Percentiles rank a stretch among this genome's conserved stretches.
Conservation (phyloP, 2,329 filamentous ascomycete species). For the Stemphylium beticola region DNA sequence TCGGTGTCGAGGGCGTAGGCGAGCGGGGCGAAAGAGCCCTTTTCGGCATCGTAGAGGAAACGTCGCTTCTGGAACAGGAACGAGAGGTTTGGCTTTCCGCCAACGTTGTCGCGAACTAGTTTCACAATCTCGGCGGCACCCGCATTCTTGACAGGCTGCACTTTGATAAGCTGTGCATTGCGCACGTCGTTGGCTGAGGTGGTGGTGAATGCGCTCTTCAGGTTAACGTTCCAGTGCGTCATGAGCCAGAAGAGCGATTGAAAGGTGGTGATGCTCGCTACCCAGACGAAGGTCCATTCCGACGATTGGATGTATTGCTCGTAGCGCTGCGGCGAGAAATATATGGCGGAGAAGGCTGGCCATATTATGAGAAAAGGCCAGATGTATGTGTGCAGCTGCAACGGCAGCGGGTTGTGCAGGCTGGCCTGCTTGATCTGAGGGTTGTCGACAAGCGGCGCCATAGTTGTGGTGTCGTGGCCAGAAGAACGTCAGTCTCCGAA, state of each 20-base stretch:
- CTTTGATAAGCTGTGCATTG: constrained; percentile 85
- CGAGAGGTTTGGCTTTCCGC: constrained; percentile 76
- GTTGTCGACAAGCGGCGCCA: constrained; percentile 81
- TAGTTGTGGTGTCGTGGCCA: constrained; percentile 32
- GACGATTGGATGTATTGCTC: constrained; percentile 89
- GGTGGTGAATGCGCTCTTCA: constrained; percentile 82
- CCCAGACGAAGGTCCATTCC: constrained; percentile 98
- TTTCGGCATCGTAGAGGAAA: constrained; percentile 80
- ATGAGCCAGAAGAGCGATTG: constrained; percentile 93
- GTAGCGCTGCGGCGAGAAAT: constrained; percentile 82
- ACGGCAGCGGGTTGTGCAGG: constrained; percentile 83
- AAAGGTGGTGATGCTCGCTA: constrained; percentile 82
- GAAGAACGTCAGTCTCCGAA: constrained; percentile 18
- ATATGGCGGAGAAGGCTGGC: constrained; percentile 89
- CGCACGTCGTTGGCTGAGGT: constrained; percentile 71
- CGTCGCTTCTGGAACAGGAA: constrained; percentile 98
- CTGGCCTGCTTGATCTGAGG: constrained; percentile 86
- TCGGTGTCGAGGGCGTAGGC: constrained; percentile 83
- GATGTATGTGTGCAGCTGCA: constrained; percentile 83
- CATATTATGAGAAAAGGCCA: constrained; percentile 93
- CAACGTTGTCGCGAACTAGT: constrained; percentile 76
- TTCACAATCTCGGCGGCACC: constrained; percentile 87
- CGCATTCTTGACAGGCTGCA: constrained; percentile 87
- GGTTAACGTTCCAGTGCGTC: constrained; percentile 95
- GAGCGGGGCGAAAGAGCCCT: constrained; percentile 79